A percentile compares a stretch with the other conserved stretches of the same genome.
Conservation (phyloP, 306 rosid species). For the Cicer pinnatifidum region DNA sequence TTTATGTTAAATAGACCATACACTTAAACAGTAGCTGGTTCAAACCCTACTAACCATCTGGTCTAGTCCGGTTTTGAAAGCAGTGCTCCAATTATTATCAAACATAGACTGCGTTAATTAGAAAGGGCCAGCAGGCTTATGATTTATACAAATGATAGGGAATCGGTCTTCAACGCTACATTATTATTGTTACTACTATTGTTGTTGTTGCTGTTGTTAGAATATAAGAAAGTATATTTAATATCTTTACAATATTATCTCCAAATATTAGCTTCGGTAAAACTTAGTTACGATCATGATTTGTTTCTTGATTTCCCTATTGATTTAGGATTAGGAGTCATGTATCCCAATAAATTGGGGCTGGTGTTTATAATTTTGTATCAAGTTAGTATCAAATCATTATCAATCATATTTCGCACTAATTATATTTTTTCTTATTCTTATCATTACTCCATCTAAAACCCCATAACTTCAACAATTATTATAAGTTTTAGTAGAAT, state of each 20-base stretch:
- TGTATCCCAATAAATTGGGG: neutral
- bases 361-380: neutral
- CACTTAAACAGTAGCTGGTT: neutral
- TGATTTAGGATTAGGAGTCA: neutral
- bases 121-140: neutral
- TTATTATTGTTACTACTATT: neutral
- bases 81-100: neutral
- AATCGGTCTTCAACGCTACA: too few relatives aligned
- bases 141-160: neutral
- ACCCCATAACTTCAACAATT: constrained; percentile 1
- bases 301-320: neutral
- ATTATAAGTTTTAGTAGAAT: constrained; percentile 1
- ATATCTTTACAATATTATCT: neutral
- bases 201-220: neutral
- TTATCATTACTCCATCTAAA: neutral
- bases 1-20: neutral
- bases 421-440: neutral
- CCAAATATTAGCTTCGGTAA: neutral
- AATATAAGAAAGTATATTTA: neutral
- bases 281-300: neutral
- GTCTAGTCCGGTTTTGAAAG: neutral
- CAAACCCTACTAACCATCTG: neutral
- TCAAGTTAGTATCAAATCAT: neutral
- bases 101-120: neutral
- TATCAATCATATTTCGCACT: neutral